phyloP scores from a whole-genome alignment of 2,329 filamentous ascomycete genomes.

The Verticillium tricorpus region DNA sequence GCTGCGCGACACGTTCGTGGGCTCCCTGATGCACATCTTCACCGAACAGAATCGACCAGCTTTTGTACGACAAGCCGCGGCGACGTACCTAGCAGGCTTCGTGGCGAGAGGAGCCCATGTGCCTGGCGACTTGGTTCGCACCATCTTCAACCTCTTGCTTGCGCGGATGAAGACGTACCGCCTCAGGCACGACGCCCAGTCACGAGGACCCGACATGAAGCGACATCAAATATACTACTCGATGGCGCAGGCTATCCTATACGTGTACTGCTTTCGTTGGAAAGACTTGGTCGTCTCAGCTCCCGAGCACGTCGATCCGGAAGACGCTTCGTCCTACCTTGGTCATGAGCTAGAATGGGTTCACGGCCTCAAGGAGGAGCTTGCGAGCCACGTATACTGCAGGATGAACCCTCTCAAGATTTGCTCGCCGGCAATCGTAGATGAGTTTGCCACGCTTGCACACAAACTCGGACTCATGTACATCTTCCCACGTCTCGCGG shows the following conservation, averaged over 20 bases:
- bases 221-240: slow-evolving; percentile 84
- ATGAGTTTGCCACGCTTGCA: slow-evolving; percentile 85
- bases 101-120: slow-evolving; percentile 86
- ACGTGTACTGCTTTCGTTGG: slow-evolving; percentile 98
- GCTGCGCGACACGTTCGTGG: slow-evolving; percentile 78
- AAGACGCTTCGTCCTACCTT: slow-evolving; percentile 55
- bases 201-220: slow-evolving; percentile 79
- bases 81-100: slow-evolving; percentile 91
- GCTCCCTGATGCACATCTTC: slow-evolving; percentile 63
- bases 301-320: slow-evolving; percentile 56
- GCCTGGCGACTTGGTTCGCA: slow-evolving; percentile 68
- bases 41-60: slow-evolving; percentile 30
- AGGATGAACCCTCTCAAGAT: slow-evolving; percentile 93
- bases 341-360: slow-evolving; percentile 77
- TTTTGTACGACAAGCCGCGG: slow-evolving; percentile 68
- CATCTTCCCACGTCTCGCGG: slow-evolving; percentile 80
- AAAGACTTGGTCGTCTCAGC: slow-evolving; percentile 72
- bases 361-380: slow-evolving; percentile 65
- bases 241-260: slow-evolving; percentile 81
- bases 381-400: slow-evolving; percentile 77
- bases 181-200: slow-evolving; percentile 65
- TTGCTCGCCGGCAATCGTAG: slow-evolving; percentile 84
- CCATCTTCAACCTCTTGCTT: slow-evolving; percentile 76
- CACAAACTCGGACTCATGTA: slow-evolving; percentile 86
- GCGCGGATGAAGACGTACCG: slow-evolving; percentile 73